These are phyloP conservation scores for Phytopythium boreale DNA, from an alignment of 352 stramenopile species.

Conservation along the genomic window DNA sequence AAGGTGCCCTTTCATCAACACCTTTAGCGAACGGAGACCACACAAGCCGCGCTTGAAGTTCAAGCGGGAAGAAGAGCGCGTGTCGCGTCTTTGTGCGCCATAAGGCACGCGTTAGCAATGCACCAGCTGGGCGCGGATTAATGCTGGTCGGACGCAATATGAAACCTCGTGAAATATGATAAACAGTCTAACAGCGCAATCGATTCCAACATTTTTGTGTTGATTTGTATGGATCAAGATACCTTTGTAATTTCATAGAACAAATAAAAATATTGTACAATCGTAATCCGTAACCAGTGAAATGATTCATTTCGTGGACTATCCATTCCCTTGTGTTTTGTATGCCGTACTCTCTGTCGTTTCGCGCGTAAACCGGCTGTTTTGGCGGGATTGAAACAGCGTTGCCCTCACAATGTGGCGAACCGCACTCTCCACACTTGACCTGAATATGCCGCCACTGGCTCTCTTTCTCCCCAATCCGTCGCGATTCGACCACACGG, in stretches of 20 bases:
- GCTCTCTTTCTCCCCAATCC: neutral
- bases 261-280: neutral
- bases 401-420: neutral
- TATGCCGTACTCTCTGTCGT: neutral
- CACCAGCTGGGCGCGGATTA: neutral
- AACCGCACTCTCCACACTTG: neutral
- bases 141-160: neutral
- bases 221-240: too few species aligned
- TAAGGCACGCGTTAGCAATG: too few species aligned
- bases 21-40: neutral
- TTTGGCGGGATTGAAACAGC: neutral
- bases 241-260: neutral
- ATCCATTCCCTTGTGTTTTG: neutral
- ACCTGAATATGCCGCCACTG: neutral
- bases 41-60: neutral
- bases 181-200: neutral
- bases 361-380: constrained; percentile 5
- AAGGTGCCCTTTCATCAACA: neutral
- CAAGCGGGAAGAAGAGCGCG: neutral
- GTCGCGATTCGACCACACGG: neutral
- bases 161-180: neutral
- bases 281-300: neutral
- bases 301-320: neutral
- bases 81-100: neutral
- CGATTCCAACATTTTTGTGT: neutral